Percentiles rank a stretch among this genome's conserved stretches.
Evolutionary conservation across 768 basidiomycete species (phyloP).

Genomic region (Lactarius psammicola): DNA sequence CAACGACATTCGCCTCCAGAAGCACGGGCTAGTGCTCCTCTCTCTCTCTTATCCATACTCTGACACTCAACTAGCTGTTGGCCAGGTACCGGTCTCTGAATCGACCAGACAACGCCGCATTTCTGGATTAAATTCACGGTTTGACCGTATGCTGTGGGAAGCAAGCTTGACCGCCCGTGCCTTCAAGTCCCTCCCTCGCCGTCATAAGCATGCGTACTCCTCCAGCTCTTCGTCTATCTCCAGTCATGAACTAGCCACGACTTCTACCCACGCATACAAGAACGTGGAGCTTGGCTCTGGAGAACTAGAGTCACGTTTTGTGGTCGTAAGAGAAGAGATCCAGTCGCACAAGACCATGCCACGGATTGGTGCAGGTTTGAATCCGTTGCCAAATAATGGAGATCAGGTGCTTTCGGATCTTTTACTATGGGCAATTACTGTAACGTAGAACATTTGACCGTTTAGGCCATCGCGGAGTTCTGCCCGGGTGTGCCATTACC

Average conservation of each 20-base stretch:
- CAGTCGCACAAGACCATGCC: not conserved
- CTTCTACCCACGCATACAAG: conserved; percentile 43
- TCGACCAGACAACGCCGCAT: conserved; percentile 49
- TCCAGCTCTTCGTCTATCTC: conserved; percentile 47
- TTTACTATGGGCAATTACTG: not conserved
- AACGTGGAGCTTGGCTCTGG: conserved; percentile 33
- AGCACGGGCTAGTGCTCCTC: not conserved
- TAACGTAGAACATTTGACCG: conserved; percentile 6
- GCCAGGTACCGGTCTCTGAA: not conserved
- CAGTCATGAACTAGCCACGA: conserved; percentile 42
- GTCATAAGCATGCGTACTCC: conserved; percentile 39
- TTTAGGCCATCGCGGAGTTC: conserved; percentile 21
- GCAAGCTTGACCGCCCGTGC: conserved; percentile 44
- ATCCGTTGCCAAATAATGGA: not conserved
- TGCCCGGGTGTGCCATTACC: conserved; percentile 42
- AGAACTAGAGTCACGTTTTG: conserved; percentile 42
- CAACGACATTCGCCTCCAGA: not conserved
- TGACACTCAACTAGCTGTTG: not conserved
- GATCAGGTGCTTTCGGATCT: conserved; percentile 12
- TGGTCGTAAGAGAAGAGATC: conserved; percentile 44
- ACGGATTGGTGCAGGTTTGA: not conserved
- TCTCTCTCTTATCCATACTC: not conserved
- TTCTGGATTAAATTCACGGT: conserved; percentile 55
- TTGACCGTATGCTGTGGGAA: conserved; percentile 65
- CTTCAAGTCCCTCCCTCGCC: conserved; percentile 18